These are phyloP conservation scores for Pyracantha coccinea DNA, from an alignment of 331 rosid genomes.

Conservation along the genomic window DNA sequence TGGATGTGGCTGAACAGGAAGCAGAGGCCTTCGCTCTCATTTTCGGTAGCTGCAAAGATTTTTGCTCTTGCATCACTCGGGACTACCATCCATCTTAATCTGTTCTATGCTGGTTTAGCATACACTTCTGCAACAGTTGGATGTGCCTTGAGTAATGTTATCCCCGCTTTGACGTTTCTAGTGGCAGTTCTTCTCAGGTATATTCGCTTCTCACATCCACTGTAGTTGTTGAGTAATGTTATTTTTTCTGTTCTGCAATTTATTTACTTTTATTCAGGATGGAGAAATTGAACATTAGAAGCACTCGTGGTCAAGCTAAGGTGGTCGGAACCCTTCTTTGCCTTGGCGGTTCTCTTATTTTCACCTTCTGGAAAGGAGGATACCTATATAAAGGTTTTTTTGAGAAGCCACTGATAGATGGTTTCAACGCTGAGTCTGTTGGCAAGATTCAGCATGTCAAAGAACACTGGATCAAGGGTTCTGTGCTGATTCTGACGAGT, in stretches of 20 bases:
- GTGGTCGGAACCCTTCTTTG: slow-evolving; percentile 27
- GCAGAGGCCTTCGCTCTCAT: slow-evolving; percentile 14
- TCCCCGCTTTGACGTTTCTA: slow-evolving; percentile 28
- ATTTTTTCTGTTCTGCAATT: not conserved
- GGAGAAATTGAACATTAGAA: slow-evolving; percentile 29
- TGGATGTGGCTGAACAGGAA: slow-evolving; percentile 11
- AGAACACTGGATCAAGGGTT: slow-evolving; percentile 34
- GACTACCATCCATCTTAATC: slow-evolving; percentile 23
- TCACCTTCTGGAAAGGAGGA: slow-evolving; percentile 31
- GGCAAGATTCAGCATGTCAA: not conserved
- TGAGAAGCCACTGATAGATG: slow-evolving; percentile 14
- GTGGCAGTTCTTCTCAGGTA: slow-evolving; percentile 22
- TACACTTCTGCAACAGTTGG: slow-evolving; percentile 29
- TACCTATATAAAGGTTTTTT: slow-evolving; percentile 1
- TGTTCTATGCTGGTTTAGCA: slow-evolving; percentile 22
- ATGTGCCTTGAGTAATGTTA: slow-evolving; percentile 24
- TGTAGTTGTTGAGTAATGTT: too few species aligned
- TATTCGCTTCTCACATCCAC: not conserved
- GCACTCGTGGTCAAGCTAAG: slow-evolving; percentile 19
- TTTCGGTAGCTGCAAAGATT: slow-evolving; percentile 13
- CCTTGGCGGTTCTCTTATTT: slow-evolving; percentile 28
- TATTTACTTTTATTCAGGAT: slow-evolving; percentile 12
- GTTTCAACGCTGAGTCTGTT: not conserved
- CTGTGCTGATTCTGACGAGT: slow-evolving; percentile 24
- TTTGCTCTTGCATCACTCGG: slow-evolving; percentile 21